Evolutionary conservation across 169 alveolate species (phyloP).

Genomic region (Babesia ovata): DNA sequence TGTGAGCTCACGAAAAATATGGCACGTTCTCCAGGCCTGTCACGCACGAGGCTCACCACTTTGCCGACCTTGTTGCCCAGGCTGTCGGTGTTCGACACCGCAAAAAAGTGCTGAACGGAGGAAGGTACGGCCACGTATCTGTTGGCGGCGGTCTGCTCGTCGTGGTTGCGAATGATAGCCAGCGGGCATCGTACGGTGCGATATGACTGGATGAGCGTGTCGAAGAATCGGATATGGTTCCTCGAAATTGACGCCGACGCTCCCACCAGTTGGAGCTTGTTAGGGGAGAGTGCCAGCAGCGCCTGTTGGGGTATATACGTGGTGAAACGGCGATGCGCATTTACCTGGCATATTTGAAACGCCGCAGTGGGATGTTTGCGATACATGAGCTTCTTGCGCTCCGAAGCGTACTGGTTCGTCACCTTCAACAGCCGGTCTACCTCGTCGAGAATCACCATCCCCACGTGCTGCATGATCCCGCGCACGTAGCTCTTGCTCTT

Average conservation of each 20-base stretch:
- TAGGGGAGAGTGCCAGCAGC: conserved; percentile 44
- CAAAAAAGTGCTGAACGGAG: conserved; percentile 32
- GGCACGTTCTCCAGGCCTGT: conserved; percentile 8
- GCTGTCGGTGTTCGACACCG: conserved; percentile 24
- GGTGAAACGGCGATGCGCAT: no score
- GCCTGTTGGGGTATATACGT: conserved; percentile 26
- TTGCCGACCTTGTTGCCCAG: conserved; percentile 48
- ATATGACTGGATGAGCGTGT: conserved; percentile 38
- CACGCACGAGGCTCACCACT: conserved; percentile 8
- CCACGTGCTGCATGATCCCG: conserved; percentile 46
- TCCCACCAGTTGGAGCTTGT: conserved; percentile 51
- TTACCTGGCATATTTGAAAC: conserved; percentile 60
- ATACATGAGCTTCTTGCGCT: conserved; percentile 16
- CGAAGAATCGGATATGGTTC: conserved; percentile 48
- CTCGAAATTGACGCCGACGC: conserved; percentile 68
- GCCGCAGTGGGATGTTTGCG: conserved; percentile 56
- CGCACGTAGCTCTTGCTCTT: conserved; percentile 41
- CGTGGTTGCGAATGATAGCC: conserved; percentile 59
- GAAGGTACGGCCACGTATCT: conserved; percentile 62
- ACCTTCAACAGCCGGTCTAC: conserved; percentile 62
- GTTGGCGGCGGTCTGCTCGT: conserved; percentile 39
- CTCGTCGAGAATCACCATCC: conserved; percentile 52
- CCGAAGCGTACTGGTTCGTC: conserved; percentile 55
- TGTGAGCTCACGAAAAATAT: conserved; percentile 45
- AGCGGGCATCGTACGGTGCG: conserved; percentile 37